Evolutionary conservation across 2,329 filamentous ascomycete genomes (phyloP).

Genomic region (Plenodomus lindquistii): DNA sequence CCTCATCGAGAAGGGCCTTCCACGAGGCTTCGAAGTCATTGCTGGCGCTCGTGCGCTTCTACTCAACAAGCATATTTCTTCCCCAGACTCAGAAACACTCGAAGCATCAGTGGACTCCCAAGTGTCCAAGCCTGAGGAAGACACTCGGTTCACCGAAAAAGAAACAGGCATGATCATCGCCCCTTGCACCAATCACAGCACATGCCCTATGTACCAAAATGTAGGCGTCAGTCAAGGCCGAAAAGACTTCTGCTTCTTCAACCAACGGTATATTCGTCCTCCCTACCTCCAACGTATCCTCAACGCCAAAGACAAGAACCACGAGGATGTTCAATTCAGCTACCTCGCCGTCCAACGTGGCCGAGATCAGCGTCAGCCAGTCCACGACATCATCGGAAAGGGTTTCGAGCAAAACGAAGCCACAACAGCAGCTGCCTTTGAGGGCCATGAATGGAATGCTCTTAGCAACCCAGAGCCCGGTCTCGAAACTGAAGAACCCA

Average conservation of each 20-base stretch:
- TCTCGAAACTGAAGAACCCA: conserved; percentile 21
- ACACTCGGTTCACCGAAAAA: conserved; percentile 48
- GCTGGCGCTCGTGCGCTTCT: conserved; percentile 81
- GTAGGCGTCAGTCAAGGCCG: conserved; percentile 72
- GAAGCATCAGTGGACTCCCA: conserved; percentile 45
- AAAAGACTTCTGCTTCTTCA: conserved; percentile 90
- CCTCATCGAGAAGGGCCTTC: conserved; percentile 86
- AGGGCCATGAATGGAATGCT: conserved; percentile 62
- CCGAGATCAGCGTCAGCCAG: conserved; percentile 55
- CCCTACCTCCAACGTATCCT: conserved; percentile 78
- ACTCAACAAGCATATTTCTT: conserved; percentile 73
- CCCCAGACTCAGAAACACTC: conserved; percentile 56
- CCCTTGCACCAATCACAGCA: conserved; percentile 82
- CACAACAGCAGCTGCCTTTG: conserved; percentile 69
- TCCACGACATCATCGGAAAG: conserved; percentile 36
- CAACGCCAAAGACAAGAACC: conserved; percentile 70
- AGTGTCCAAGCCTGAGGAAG: conserved; percentile 44
- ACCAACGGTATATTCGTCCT: conserved; percentile 84
- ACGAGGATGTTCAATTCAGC: conserved; percentile 89
- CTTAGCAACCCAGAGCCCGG: conserved; percentile 13
- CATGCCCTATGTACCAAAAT: conserved; percentile 84
- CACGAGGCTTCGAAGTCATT: conserved; percentile 88
- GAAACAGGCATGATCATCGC: conserved; percentile 66
- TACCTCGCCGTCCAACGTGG: conserved; percentile 87
- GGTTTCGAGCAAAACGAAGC: conserved; percentile 55